Conservation (phyloP, 2,329 filamentous ascomycete genomes). For the Sarocladiaceae sp. region DNA sequence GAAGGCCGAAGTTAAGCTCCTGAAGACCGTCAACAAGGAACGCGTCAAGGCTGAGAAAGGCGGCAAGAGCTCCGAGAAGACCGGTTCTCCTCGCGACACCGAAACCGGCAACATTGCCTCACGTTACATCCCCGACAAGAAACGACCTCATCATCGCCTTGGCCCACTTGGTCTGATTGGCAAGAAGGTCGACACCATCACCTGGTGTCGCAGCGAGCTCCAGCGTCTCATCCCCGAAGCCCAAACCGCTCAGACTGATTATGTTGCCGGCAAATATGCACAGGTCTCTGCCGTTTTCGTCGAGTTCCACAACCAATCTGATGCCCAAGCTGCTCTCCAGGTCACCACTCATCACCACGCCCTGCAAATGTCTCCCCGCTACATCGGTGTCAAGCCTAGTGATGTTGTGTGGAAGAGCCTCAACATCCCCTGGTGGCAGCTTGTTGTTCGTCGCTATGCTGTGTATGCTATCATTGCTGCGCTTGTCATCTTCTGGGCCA, state of each 20-base stretch:
- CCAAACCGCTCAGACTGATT: constrained; percentile 58
- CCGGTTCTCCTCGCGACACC: constrained; percentile 43
- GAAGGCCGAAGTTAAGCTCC: constrained; percentile 74
- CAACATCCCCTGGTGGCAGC: constrained; percentile 64
- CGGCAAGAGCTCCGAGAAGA: constrained; percentile 12
- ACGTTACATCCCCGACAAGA: constrained; percentile 62
- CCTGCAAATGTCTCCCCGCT: constrained; percentile 79
- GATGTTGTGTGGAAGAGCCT: constrained; percentile 89
- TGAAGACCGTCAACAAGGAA: constrained; percentile 52
- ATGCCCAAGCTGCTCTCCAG: constrained; percentile 83
- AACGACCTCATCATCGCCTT: constrained; percentile 66
- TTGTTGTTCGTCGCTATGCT: constrained; percentile 62
- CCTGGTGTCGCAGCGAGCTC: constrained; percentile 65
- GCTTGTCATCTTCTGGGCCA: constrained; percentile 81
- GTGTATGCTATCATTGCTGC: constrained; percentile 64
- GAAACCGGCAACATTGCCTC: constrained; percentile 63
- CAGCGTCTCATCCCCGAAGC: constrained; percentile 59
- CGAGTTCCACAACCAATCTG: constrained; percentile 77
- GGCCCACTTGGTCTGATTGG: constrained; percentile 62
- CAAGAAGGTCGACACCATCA: constrained; percentile 74
- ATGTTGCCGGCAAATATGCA: constrained; percentile 59
- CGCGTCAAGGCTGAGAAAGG: constrained; percentile 28
- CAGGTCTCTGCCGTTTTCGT: constrained; percentile 79
- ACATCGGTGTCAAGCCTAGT: constrained; percentile 72
- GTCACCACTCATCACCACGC: constrained; percentile 76